Percentiles rank a stretch among this genome's conserved stretches.
phyloP scores from a whole-genome alignment of 495 filamentous ascomycete genomes.

The Daldinia caldariorum region DNA sequence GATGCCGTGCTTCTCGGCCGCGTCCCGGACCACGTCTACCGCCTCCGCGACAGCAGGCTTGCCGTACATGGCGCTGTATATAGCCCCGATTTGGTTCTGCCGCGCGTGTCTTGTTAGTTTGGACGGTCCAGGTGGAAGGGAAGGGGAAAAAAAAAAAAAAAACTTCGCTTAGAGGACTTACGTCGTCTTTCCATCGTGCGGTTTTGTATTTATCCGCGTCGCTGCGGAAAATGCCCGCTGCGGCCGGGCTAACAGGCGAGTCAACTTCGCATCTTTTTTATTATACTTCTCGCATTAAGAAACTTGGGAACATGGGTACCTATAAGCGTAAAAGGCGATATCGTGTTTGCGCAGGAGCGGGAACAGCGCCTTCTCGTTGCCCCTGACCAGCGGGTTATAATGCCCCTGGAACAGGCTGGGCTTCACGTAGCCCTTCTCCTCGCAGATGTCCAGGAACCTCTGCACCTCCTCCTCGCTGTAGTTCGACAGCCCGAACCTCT shows the following conservation, averaged over 20 bases:
- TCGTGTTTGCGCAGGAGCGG: constrained; percentile 56
- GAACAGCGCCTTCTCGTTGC: constrained; percentile 56
- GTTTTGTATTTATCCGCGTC: not conserved
- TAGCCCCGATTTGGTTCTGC: not conserved
- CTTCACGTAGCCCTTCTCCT: constrained; percentile 53
- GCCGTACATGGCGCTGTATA: not conserved
- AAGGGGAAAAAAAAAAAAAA: too few species aligned
- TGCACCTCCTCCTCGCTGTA: constrained; percentile 57
- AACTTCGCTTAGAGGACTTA: not conserved
- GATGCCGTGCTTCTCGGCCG: not conserved
- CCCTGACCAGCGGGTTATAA: constrained; percentile 56
- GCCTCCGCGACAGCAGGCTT: not conserved
- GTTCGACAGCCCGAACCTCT: constrained; percentile 59
- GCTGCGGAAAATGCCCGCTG: not conserved
- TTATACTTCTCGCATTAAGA: not conserved
- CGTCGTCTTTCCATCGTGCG: constrained; percentile 1
- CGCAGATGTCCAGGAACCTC: constrained; percentile 54
- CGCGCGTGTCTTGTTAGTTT: not conserved
- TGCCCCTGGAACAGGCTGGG: constrained; percentile 62
- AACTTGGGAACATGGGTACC: not conserved
- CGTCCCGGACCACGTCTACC: not conserved
- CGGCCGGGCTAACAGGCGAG: not conserved
- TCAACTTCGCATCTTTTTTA: not conserved
- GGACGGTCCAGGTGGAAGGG: not conserved
- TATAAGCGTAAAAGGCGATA: constrained; percentile 55